A percentile compares a stretch with the other conserved stretches of the same genome.
Evolutionary conservation across 179 eudicot species (phyloP).

Genomic region (Beta macrorhiza): DNA sequence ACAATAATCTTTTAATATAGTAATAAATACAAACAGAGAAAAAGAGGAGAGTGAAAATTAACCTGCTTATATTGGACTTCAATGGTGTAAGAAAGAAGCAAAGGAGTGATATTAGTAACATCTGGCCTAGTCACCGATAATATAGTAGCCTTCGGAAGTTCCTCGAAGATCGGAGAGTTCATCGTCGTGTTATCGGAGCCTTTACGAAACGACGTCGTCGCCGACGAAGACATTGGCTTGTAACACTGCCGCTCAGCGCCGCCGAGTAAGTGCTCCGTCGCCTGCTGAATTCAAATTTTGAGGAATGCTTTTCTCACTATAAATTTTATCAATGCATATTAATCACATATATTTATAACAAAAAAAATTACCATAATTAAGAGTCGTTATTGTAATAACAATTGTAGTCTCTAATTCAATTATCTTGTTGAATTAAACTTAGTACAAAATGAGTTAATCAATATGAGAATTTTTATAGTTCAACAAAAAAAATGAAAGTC

Average conservation of each 20-base stretch:
- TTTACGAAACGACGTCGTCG: constrained; percentile 26
- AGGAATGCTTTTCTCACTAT: no score
- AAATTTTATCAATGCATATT: no score
- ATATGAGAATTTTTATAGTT: no score
- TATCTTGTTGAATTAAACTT: no score
- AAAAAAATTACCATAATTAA: no score
- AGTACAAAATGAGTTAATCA: no score
- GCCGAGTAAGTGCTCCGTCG: constrained; percentile 22
- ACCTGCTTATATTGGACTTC: constrained; percentile 85
- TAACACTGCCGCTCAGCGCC: not conserved
- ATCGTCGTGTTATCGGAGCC: constrained; percentile 14
- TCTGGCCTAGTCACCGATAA: constrained; percentile 79
- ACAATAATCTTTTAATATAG: not conserved
- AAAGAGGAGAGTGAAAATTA: not conserved
- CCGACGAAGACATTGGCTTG: not conserved
- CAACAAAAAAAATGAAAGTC: no score
- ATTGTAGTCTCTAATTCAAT: no score
- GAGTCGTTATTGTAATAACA: no score
- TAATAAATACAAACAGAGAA: not conserved
- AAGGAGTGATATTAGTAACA: constrained; percentile 71
- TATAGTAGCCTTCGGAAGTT: constrained; percentile 77
- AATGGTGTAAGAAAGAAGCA: constrained; percentile 77
- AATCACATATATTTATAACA: no score
- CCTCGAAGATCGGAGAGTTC: constrained; percentile 59
- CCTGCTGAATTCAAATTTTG: not conserved